Conservation (phyloP, 257 asterid genomes). For the Henckelia pumila region DNA sequence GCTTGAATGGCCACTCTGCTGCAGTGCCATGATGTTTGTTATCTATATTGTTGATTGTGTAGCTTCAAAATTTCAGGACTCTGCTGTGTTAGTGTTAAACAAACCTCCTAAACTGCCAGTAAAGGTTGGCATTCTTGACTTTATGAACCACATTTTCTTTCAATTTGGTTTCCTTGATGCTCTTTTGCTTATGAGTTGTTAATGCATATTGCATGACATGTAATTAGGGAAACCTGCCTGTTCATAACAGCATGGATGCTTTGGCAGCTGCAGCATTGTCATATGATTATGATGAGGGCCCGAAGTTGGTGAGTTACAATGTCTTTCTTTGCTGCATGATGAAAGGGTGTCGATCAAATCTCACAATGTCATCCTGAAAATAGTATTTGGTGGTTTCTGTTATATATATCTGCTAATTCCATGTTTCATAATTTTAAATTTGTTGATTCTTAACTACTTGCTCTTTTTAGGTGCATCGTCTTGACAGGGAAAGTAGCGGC, state of each 20-base stretch:
- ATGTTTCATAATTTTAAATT: slow-evolving; percentile 3
- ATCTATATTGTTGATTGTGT: slow-evolving; percentile 20
- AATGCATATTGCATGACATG: slow-evolving; percentile 11
- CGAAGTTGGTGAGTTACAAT: slow-evolving; percentile 66
- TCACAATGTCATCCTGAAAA: background rate
- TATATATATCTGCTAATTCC: slow-evolving; percentile 1
- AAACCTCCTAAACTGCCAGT: slow-evolving; percentile 96
- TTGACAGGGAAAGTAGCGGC: slow-evolving; percentile 96
- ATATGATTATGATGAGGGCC: slow-evolving; percentile 85
- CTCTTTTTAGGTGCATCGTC: slow-evolving; percentile 75
- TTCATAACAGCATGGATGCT: slow-evolving; percentile 98
- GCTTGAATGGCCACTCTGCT: slow-evolving; percentile 1
- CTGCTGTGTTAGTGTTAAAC: slow-evolving; percentile 78
- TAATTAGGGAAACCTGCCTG: slow-evolving; percentile 63
- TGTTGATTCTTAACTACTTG: slow-evolving; percentile 16
- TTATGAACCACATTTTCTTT: slow-evolving; percentile 2
- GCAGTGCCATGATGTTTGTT: slow-evolving; percentile 9
- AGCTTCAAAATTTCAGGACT: slow-evolving; percentile 54
- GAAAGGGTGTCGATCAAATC: background rate
- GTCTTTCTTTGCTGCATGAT: background rate
- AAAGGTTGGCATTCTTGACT: slow-evolving; percentile 49
- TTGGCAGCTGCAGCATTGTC: slow-evolving; percentile 94
- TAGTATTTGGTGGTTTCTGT: slow-evolving; percentile 8
- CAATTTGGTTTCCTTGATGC: slow-evolving; percentile 12
- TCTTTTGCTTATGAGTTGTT: slow-evolving; percentile 19